Conservation (phyloP, 768 basidiomycete species). For the Lentinula boryana region DNA sequence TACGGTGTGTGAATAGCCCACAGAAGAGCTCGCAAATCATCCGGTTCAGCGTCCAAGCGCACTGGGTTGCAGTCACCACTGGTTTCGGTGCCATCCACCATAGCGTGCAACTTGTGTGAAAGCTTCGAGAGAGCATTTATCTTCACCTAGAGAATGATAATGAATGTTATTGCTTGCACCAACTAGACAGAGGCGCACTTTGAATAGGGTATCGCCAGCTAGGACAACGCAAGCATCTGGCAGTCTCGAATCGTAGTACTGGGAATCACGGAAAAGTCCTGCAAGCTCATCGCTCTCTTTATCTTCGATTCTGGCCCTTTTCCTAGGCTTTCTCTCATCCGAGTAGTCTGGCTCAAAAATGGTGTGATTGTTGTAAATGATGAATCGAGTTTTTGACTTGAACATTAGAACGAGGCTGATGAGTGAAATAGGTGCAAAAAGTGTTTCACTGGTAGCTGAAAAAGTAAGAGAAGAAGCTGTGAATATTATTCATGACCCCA, state of each 20-base stretch:
- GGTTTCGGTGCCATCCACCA: background rate
- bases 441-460: background rate
- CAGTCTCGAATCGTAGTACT: background rate
- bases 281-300: background rate
- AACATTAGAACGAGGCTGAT: background rate
- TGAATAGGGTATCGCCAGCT: background rate
- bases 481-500: background rate
- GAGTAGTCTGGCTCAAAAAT: background rate
- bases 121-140: background rate
- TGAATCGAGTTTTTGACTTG: background rate
- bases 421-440: background rate
- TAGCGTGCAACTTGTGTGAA: background rate
- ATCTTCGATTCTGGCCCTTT: background rate
- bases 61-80: background rate
- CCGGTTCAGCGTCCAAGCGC: background rate
- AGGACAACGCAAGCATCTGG: background rate
- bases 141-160: background rate
- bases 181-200: background rate
- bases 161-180: too few relatives aligned
- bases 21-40: background rate
- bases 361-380: background rate
- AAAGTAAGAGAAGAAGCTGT: background rate
- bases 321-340: background rate
- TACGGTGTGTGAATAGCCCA: background rate
- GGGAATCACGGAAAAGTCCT: background rate